Conservation (phyloP, 805 yeast species). For the Blastobotrys peoriensis region DNA sequence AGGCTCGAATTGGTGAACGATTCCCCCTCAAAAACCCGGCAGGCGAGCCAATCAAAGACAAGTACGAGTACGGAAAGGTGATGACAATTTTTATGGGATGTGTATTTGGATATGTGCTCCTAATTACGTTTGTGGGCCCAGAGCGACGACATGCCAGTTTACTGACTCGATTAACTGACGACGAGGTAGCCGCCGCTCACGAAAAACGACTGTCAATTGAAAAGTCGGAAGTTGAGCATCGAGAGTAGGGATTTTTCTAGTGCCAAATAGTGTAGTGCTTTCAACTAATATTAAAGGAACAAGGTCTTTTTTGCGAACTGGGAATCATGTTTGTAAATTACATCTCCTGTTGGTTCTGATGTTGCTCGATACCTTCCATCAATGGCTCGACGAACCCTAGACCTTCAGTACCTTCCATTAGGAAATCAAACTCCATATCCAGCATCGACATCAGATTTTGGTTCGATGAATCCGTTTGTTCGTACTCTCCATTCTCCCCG, state of each 20-base stretch:
- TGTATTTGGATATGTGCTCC: constrained; percentile 47
- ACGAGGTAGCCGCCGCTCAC: constrained; percentile 1
- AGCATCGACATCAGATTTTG: constrained; percentile 16
- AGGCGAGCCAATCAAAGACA: constrained; percentile 29
- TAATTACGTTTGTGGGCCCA: constrained; percentile 51
- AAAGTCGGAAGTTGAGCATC: neutral
- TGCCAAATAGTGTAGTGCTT: too few relatives aligned
- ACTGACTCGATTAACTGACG: constrained; percentile 16
- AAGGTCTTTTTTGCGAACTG: too few relatives aligned
- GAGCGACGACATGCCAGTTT: constrained; percentile 34
- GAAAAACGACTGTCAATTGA: neutral
- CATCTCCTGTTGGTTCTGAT: constrained; percentile 8
- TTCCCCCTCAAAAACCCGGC: constrained; percentile 45
- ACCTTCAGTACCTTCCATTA: constrained; percentile 27
- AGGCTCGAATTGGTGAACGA: constrained; percentile 51
- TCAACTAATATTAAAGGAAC: too few relatives aligned
- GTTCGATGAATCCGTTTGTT: neutral
- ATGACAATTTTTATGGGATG: constrained; percentile 67
- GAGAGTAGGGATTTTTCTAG: too few relatives aligned
- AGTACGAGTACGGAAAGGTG: constrained; percentile 59
- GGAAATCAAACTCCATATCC: constrained; percentile 25
- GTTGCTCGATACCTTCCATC: constrained; percentile 26
- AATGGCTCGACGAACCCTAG: constrained; percentile 26
- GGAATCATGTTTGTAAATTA: too few relatives aligned
- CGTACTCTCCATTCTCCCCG: neutral